A percentile compares a stretch with the other conserved stretches of the same genome.
phyloP scores from a whole-genome alignment of 495 filamentous ascomycete genomes.

The Tuber aestivum region DNA sequence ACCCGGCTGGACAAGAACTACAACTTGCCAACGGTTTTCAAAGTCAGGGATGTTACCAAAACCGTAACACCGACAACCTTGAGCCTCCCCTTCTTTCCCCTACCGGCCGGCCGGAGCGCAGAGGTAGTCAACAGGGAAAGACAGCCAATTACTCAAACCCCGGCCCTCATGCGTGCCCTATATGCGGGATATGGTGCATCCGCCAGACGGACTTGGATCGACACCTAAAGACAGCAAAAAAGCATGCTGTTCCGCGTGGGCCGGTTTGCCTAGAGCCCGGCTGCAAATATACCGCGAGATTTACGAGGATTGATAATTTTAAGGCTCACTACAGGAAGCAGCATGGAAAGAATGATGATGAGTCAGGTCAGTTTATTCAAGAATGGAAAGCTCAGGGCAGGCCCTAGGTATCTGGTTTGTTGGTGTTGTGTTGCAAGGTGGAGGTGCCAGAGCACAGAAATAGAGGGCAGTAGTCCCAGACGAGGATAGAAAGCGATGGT shows the following conservation, averaged over 20 bases:
- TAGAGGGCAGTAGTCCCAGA: no score
- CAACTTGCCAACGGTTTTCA: neutral
- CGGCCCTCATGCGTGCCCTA: neutral
- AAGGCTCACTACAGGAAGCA: neutral
- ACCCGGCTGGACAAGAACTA: neutral
- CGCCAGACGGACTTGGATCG: neutral
- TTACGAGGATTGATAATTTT: neutral
- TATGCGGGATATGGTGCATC: neutral
- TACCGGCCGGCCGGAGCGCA: neutral
- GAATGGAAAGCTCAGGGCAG: neutral
- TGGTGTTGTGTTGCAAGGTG: neutral
- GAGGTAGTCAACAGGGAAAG: accelerated
- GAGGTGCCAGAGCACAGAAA: no score
- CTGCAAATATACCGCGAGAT: neutral
- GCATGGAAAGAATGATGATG: neutral
- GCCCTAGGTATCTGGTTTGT: neutral
- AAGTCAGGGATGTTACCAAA: neutral
- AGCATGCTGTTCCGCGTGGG: neutral
- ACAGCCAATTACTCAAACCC: neutral
- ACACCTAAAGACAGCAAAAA: neutral
- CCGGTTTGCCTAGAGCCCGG: neutral
- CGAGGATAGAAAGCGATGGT: no score
- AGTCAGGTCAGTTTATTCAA: neutral
- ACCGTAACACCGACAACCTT: neutral
- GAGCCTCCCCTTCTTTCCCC: neutral